These are phyloP conservation scores for Stephanodiscus triporus DNA, from an alignment of 108 stramenopile genomes.

Conservation along the genomic window DNA sequence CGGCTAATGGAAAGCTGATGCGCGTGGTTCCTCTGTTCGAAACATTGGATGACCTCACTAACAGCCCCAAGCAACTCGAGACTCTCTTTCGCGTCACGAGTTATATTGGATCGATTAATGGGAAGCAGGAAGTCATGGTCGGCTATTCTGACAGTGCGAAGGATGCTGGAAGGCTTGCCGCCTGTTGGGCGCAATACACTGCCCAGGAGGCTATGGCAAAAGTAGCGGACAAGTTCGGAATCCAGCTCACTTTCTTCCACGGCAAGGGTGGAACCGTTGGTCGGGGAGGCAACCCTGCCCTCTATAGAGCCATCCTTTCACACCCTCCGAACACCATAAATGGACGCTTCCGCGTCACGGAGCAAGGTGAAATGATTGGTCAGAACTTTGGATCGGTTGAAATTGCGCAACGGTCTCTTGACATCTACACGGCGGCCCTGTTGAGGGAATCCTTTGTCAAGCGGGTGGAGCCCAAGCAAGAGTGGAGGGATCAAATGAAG, in stretches of 20 bases:
- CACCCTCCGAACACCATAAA: conserved; percentile 96
- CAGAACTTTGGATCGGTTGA: conserved; percentile 94
- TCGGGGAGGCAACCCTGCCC: conserved; percentile 94
- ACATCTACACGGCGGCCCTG: conserved; percentile 96
- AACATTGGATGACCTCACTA: conserved; percentile 90
- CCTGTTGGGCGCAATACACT: conserved; percentile 95
- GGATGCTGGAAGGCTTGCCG: conserved; percentile 95
- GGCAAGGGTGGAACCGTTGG: conserved; percentile 98
- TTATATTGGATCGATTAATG: conserved; percentile 84
- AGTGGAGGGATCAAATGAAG: conserved; percentile 90
- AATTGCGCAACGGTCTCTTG: conserved; percentile 91
- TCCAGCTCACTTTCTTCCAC: conserved; percentile 96
- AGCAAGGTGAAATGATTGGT: conserved; percentile 99
- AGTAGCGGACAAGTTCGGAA: conserved; percentile 73
- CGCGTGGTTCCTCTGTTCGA: conserved; percentile 98
- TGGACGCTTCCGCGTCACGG: conserved; percentile 98
- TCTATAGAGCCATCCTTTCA: conserved; percentile 86
- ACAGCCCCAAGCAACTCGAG: conserved; percentile 70
- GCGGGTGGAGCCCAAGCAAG: conserved; percentile 64
- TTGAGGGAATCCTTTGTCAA: conserved; percentile 83
- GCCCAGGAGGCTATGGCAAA: conserved; percentile 89
- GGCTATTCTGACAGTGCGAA: conserved; percentile 97
- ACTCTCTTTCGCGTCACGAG: conserved; percentile 73
- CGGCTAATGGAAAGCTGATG: conserved; percentile 80
- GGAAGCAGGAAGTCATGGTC: conserved; percentile 98